Percentiles rank a stretch among this genome's conserved stretches.
phyloP scores from a whole-genome alignment of 2,329 filamentous ascomycete species.

The Ophiostoma perfectum region DNA sequence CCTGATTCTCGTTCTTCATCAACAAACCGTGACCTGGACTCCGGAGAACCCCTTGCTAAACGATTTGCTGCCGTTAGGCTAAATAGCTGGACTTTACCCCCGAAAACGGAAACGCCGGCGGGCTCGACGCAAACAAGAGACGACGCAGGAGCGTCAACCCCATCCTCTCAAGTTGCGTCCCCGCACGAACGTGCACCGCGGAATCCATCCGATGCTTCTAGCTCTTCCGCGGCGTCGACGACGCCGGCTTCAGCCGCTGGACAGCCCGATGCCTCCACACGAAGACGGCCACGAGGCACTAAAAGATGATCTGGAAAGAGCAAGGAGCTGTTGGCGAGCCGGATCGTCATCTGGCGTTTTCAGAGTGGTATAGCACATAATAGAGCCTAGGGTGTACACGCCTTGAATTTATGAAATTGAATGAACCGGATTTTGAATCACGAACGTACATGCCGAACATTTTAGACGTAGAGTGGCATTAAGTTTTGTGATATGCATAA shows the following conservation, averaged over 20 bases:
- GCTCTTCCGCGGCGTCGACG: neutral
- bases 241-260: neutral
- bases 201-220: neutral
- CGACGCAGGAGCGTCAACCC: neutral
- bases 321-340: neutral
- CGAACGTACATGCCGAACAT: neutral
- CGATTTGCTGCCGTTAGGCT: slow-evolving; percentile 62
- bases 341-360: neutral
- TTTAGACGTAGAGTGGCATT: slow-evolving; percentile 20
- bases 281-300: neutral
- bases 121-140: neutral
- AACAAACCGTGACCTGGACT: slow-evolving; percentile 29
- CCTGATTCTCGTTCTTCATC: slow-evolving; percentile 30
- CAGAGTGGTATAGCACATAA: too few species aligned
- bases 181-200: neutral
- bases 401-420: too few species aligned
- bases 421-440: neutral
- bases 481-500: slow-evolving; percentile 13
- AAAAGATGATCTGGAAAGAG: neutral
- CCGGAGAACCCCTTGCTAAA: slow-evolving; percentile 57
- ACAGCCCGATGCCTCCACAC: neutral
- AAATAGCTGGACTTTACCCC: slow-evolving; percentile 34
- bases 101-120: neutral
- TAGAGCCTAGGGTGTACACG: too few species aligned
- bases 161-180: neutral